These are phyloP conservation scores for Calocera viscosa DNA, from an alignment of 768 basidiomycete genomes.

Conservation along the genomic window DNA sequence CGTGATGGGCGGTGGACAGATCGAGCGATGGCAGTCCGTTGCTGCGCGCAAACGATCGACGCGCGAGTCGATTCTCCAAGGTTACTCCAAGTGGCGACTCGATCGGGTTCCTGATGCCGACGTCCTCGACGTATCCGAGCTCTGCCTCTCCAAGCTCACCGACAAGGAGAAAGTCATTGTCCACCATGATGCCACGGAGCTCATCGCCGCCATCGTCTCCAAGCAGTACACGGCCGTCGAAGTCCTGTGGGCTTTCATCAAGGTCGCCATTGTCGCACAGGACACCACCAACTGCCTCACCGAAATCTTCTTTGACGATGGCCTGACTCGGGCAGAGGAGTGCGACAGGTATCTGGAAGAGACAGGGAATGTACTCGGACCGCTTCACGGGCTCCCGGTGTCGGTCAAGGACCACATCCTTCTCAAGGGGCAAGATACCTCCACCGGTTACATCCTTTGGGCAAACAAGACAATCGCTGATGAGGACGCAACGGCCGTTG, in stretches of 20 bases:
- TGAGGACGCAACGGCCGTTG: constrained; percentile 34
- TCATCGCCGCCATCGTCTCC: constrained; percentile 18
- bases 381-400: constrained; percentile 23
- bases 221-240: constrained; percentile 29
- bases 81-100: constrained; percentile 11
- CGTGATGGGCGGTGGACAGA: background rate
- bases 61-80: constrained; percentile 9
- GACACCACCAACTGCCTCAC: constrained; percentile 36
- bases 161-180: constrained; percentile 27
- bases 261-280: constrained; percentile 28
- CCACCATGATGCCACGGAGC: constrained; percentile 28
- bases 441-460: constrained; percentile 31
- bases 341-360: constrained; percentile 36
- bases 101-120: constrained; percentile 4
- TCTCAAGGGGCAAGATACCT: constrained; percentile 33
- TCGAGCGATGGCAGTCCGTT: constrained; percentile 2
- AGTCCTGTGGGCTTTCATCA: constrained; percentile 29
- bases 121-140: constrained; percentile 23
- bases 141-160: constrained; percentile 24
- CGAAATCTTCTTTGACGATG: constrained; percentile 44
- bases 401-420: constrained; percentile 35
- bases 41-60: constrained; percentile 9
- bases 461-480: constrained; percentile 30
- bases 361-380: constrained; percentile 40
- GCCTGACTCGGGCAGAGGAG: constrained; percentile 31